A percentile compares a stretch with the other conserved stretches of the same genome.
These are phyloP conservation scores for Anisogramma anomala DNA, from an alignment of 2,329 filamentous ascomycete species.

Conservation along the genomic window DNA sequence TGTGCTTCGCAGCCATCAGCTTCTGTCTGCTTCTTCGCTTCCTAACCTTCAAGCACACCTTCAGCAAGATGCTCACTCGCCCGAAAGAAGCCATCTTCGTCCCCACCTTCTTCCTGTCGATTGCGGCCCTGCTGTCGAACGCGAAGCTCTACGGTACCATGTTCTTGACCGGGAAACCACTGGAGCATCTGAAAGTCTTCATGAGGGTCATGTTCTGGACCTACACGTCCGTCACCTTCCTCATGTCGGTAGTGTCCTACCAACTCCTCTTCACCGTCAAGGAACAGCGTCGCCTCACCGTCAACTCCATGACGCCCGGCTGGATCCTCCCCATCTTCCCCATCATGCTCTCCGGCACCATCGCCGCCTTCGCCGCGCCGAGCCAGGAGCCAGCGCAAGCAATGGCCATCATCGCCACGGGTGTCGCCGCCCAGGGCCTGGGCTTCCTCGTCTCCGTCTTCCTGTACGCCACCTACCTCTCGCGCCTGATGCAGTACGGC, in stretches of 20 bases:
- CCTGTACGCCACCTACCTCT: constrained; percentile 49
- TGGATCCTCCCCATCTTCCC: constrained; percentile 55
- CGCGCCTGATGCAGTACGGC: constrained; percentile 43
- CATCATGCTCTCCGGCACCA: constrained; percentile 50
- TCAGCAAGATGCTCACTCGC: constrained; percentile 34
- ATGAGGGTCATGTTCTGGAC: constrained; percentile 50
- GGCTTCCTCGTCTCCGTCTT: constrained; percentile 46
- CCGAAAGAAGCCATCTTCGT: constrained; percentile 48
- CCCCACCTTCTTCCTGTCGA: constrained; percentile 48
- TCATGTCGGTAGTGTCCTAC: constrained; percentile 44
- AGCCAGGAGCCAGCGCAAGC: constrained; percentile 35
- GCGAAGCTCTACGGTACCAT: constrained; percentile 36
- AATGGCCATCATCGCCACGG: constrained; percentile 43
- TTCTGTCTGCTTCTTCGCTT: constrained; percentile 31
- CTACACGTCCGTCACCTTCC: constrained; percentile 43
- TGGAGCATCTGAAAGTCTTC: constrained; percentile 37
- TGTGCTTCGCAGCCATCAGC: constrained; percentile 30
- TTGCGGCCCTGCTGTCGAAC: constrained; percentile 48
- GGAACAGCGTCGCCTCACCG: constrained; percentile 32
- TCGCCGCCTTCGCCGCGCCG: constrained; percentile 40
- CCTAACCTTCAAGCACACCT: constrained; percentile 29
- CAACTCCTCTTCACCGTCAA: constrained; percentile 42
- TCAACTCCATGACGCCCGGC: constrained; percentile 44
- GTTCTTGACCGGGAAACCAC: constrained; percentile 25
- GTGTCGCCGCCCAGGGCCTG: constrained; percentile 48